These are phyloP conservation scores for Pseudoneurospora amorphoporcata DNA, from an alignment of 495 filamentous ascomycete genomes.

Conservation along the genomic window DNA sequence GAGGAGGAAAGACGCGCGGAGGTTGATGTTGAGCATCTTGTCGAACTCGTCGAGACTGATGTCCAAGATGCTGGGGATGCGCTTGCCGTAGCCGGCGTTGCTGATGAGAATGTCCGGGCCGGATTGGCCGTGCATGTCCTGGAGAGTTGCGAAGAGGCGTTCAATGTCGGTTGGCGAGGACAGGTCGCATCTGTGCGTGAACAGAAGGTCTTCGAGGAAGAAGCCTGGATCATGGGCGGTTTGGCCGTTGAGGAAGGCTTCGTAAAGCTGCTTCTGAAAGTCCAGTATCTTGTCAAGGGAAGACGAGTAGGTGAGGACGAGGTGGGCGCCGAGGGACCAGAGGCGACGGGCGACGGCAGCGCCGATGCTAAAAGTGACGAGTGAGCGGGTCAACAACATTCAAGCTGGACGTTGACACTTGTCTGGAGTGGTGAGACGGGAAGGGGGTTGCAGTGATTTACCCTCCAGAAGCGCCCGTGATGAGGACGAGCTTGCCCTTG, in stretches of 20 bases:
- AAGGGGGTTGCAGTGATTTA: slow-evolving; percentile 17
- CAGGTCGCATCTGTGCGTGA: slow-evolving; percentile 48
- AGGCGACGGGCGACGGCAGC: slow-evolving; percentile 49
- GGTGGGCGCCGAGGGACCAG: slow-evolving; percentile 39
- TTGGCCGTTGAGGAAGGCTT: slow-evolving; percentile 6
- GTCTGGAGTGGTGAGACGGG: background rate
- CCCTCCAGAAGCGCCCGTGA: slow-evolving; percentile 60
- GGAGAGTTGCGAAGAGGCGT: slow-evolving; percentile 42
- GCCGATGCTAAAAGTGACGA: slow-evolving; percentile 39
- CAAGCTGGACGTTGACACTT: background rate
- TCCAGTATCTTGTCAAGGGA: slow-evolving; percentile 37
- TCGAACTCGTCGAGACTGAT: slow-evolving; percentile 53
- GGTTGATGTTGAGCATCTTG: slow-evolving; percentile 53
- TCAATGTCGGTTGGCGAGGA: slow-evolving; percentile 39
- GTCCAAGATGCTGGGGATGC: slow-evolving; percentile 23
- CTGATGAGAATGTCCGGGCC: slow-evolving; percentile 54
- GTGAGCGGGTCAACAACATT: background rate
- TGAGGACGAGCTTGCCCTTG: slow-evolving; percentile 47
- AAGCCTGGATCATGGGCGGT: slow-evolving; percentile 11
- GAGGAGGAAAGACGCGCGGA: slow-evolving; percentile 55
- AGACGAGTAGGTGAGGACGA: slow-evolving; percentile 53
- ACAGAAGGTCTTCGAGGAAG: too few relatives aligned
- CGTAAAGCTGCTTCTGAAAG: slow-evolving; percentile 29
- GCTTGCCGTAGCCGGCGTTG: slow-evolving; percentile 29
- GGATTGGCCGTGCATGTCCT: slow-evolving; percentile 38